Conservation (phyloP, 352 stramenopile genomes). For the Phytophthora litchii region DNA sequence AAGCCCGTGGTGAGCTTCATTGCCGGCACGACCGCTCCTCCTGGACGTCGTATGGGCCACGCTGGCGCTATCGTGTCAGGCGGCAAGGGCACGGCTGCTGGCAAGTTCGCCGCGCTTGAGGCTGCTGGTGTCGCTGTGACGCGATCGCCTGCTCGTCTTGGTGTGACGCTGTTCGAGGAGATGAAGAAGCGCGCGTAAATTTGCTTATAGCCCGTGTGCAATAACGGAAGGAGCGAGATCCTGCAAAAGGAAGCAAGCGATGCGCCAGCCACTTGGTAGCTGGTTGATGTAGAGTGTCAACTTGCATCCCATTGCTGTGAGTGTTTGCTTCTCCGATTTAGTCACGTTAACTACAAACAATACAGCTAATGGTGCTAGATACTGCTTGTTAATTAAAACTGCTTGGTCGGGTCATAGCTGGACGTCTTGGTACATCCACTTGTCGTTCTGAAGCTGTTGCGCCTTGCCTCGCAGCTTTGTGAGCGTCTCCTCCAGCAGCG, state of each 20-base stretch:
- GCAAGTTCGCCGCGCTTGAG: conserved; percentile 98
- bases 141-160: conserved; percentile 96
- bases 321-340: conserved; percentile 15
- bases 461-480: conserved; percentile 56
- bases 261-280: conserved; percentile 36
- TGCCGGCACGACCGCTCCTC: conserved; percentile 97
- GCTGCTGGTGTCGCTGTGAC: conserved; percentile 96
- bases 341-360: conserved; percentile 44
- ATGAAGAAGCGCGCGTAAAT: conserved; percentile 86
- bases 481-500: conserved; percentile 63
- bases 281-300: conserved; percentile 23
- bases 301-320: conserved; percentile 8
- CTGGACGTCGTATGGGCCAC: conserved; percentile 98
- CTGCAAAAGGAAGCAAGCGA: conserved; percentile 8
- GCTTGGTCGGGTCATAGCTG: conserved; percentile 38
- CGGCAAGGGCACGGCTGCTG: conserved; percentile 97
- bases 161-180: conserved; percentile 96
- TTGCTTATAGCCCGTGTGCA: conserved; percentile 2
- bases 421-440: conserved; percentile 80
- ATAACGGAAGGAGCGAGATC: conserved; percentile 17
- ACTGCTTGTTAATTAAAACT: background rate
- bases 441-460: conserved; percentile 65
- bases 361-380: background rate
- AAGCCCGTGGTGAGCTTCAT: conserved; percentile 99
- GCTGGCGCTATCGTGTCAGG: conserved; percentile 99